phyloP scores from a whole-genome alignment of 2,329 filamentous ascomycete genomes.

The Xylariaceae sp. region DNA sequence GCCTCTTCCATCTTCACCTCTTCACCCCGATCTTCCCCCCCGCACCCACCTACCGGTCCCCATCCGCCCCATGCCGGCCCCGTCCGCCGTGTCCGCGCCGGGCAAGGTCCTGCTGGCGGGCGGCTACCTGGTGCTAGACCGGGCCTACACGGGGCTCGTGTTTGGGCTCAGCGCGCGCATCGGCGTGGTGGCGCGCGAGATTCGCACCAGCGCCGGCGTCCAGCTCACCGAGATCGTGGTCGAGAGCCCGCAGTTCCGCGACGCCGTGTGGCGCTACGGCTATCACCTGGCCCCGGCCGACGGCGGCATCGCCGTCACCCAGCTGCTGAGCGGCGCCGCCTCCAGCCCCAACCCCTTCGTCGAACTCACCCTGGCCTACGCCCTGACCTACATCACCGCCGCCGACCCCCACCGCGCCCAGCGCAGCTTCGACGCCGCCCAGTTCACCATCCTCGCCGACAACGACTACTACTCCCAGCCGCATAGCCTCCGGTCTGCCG shows the following conservation, averaged over 20 bases:
- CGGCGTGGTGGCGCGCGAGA: slow-evolving; percentile 53
- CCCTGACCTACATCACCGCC: slow-evolving; percentile 67
- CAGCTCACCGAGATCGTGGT: slow-evolving; percentile 70
- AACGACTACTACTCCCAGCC: slow-evolving; percentile 92
- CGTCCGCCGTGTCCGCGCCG: slow-evolving; percentile 71
- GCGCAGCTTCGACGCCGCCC: slow-evolving; percentile 56
- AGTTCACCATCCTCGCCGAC: slow-evolving; percentile 84
- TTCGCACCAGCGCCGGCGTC: slow-evolving; percentile 54
- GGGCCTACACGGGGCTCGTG: slow-evolving; percentile 70
- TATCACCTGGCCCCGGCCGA: slow-evolving; percentile 62
- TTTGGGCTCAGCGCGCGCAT: slow-evolving; percentile 62
- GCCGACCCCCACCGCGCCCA: slow-evolving; percentile 28
- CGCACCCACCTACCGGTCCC: no score
- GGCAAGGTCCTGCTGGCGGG: slow-evolving; percentile 94
- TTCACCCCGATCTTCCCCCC: no score
- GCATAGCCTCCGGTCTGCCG: no score
- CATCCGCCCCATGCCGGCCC: no score
- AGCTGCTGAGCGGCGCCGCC: slow-evolving; percentile 53
- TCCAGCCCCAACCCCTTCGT: slow-evolving; percentile 71
- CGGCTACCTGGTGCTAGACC: slow-evolving; percentile 90
- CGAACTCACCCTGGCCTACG: slow-evolving; percentile 83
- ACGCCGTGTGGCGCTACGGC: slow-evolving; percentile 82
- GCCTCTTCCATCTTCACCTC: no score
- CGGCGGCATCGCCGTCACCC: slow-evolving; percentile 75
- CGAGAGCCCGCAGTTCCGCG: slow-evolving; percentile 81